Base-by-base conservation (phyloP, 352 stramenopile species). In the Globisporangium nunn region DNA sequence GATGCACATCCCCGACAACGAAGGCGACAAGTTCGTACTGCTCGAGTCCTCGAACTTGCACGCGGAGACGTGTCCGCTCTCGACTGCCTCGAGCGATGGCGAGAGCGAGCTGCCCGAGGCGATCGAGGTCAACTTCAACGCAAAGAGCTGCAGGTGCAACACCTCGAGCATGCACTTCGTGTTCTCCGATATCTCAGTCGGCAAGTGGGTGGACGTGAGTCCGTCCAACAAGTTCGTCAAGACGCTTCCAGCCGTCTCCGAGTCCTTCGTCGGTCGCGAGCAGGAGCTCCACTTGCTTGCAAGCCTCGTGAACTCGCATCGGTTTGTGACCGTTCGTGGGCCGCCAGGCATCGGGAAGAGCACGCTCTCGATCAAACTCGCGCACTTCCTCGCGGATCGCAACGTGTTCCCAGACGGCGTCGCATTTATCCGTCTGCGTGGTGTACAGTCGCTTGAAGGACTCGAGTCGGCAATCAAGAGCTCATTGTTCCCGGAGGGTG, bases 1-100 rank as follows among this genome's bases (percentile, higher is more conserved):
- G 28, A 79, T 88, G 74, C 72, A 70, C 37, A 75, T 85, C 30
- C 75, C 74, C 0, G 68, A 80, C 17, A 66, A 62, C 46, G 82
- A 92, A 63, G 71, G 79, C 18, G 71, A 88, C 63, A 87, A 92
- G 61, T 92, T 92, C 33, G 64, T 92, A n/a, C 55, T 91, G 23
- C 61, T 90, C 29, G 71, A 87, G 61, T 87, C 79, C 2, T 89
- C 79, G 29, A 70, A 75, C 28, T 46, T 87, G n/a, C 79, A 89
- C 50, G 59, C 69, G 2, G 71, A 80, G 40, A 56, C 66, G 29
- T 88, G 75, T 54, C 68, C 78, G 30, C 61, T 82, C 17, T 75
- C 59, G 48, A 10, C 14, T 6, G 5, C 15, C 14, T 58, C 52
- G 12, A 66, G 11, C 23, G 51, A 64, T 1, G 3, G 6, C 0